Conservation (phyloP, 2,329 filamentous ascomycete species). For the Parascedosporium putredinis region DNA sequence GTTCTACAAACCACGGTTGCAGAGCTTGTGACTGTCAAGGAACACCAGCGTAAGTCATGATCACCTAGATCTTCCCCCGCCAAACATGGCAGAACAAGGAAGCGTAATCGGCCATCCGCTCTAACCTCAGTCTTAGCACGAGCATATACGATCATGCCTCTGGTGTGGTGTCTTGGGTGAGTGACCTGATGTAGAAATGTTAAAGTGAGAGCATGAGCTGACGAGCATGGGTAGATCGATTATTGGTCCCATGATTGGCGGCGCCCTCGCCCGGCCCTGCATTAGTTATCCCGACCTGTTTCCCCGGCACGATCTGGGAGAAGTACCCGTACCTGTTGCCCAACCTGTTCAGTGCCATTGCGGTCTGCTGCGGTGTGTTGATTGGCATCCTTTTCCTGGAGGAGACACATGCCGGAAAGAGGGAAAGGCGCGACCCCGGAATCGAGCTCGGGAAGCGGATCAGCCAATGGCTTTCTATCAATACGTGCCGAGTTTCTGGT, state of each 20-base stretch:
- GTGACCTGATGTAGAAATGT: conserved; percentile 12
- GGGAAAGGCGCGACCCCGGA: conserved; percentile 63
- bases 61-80: too few species aligned
- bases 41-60: conserved; percentile 66
- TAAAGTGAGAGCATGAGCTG: conserved; percentile 12
- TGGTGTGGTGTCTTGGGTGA: conserved; percentile 92
- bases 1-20: conserved; percentile 92
- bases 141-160: conserved; percentile 95
- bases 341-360: conserved; percentile 78
- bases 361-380: conserved; percentile 64
- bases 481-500: conserved; percentile 22
- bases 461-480: conserved; percentile 28
- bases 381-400: conserved; percentile 82
- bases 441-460: conserved; percentile 68
- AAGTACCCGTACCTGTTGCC: conserved; percentile 82
- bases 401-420: conserved; percentile 83
- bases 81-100: not conserved
- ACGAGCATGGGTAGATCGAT: conserved; percentile 62
- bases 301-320: conserved; percentile 67
- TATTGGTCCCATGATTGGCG: conserved; percentile 82
- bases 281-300: conserved; percentile 71
- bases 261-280: conserved; percentile 78
- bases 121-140: conserved; percentile 45
- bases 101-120: conserved; percentile 16
- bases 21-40: conserved; percentile 84